Conservation (phyloP, 768 basidiomycete genomes). For the Jaapia argillacea region DNA sequence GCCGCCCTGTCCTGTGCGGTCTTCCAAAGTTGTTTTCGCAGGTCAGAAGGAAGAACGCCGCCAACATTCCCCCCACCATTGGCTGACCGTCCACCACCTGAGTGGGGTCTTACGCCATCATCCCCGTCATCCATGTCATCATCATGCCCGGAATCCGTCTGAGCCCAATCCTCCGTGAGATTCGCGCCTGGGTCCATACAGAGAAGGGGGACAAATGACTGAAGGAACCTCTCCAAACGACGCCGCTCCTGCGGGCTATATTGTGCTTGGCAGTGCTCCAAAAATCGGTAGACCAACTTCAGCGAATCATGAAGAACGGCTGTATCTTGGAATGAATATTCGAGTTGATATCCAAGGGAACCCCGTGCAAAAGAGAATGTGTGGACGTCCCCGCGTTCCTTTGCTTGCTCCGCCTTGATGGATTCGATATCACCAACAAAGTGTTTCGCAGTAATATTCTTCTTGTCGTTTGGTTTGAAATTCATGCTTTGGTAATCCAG, state of each 20-base stretch:
- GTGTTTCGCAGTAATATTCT: constrained; percentile 73
- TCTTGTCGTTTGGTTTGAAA: constrained; percentile 96
- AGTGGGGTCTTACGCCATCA: no score
- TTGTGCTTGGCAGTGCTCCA: constrained; percentile 75
- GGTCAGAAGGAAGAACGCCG: constrained; percentile 52
- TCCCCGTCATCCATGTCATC: constrained; percentile 16
- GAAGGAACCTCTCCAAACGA: constrained; percentile 76
- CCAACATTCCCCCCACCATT: constrained; percentile 20
- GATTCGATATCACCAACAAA: constrained; percentile 75
- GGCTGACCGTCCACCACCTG: constrained; percentile 10
- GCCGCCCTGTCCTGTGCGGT: constrained; percentile 54
- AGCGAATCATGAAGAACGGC: constrained; percentile 80
- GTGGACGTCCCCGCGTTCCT: constrained; percentile 16
- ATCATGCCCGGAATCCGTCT: constrained; percentile 37
- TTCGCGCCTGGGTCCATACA: constrained; percentile 62
- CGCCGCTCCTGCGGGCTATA: constrained; percentile 74
- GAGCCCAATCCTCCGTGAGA: constrained; percentile 53
- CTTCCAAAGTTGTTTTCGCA: constrained; percentile 73
- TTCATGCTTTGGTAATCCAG: constrained; percentile 92
- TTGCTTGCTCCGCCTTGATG: constrained; percentile 50
- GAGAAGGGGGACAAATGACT: constrained; percentile 73
- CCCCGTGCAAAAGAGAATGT: constrained; percentile 26
- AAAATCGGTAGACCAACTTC: constrained; percentile 83
- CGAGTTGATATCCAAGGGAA: constrained; percentile 60
- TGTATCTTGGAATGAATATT: constrained; percentile 68